Evolutionary conservation across 1,139 yeast genomes (phyloP).

Genomic region (Meyerozyma elateridarum): DNA sequence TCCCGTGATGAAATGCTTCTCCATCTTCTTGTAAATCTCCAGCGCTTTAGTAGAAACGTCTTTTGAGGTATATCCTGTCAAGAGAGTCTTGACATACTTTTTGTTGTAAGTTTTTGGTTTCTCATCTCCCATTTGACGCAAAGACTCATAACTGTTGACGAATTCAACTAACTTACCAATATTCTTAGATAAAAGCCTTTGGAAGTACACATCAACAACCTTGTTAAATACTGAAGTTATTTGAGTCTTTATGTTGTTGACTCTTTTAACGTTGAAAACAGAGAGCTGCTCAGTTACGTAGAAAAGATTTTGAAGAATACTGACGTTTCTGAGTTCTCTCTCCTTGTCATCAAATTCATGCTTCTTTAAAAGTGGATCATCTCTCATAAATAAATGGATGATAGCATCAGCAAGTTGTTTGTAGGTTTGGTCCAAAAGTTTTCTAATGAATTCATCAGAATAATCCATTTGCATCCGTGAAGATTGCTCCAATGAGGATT

Average conservation of each 20-base stretch:
- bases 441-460: slow-evolving; percentile 24
- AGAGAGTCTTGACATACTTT: slow-evolving; percentile 52
- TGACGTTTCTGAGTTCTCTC: slow-evolving; percentile 51
- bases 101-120: slow-evolving; percentile 62
- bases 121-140: slow-evolving; percentile 41
- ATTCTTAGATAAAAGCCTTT: slow-evolving; percentile 38
- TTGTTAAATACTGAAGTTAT: slow-evolving; percentile 45
- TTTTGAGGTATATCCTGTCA: slow-evolving; percentile 51
- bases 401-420: slow-evolving; percentile 30
- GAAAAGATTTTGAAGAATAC: slow-evolving; percentile 60
- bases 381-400: slow-evolving; percentile 33
- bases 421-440: slow-evolving; percentile 40
- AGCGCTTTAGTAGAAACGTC: slow-evolving; percentile 56
- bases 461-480: slow-evolving; percentile 21
- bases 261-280: slow-evolving; percentile 24
- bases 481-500: slow-evolving; percentile 23
- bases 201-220: slow-evolving; percentile 40
- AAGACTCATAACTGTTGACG: slow-evolving; percentile 58
- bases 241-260: slow-evolving; percentile 37
- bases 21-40: slow-evolving; percentile 53
- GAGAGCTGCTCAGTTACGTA: slow-evolving; percentile 50
- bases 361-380: slow-evolving; percentile 42
- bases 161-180: slow-evolving; percentile 65
- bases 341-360: slow-evolving; percentile 54
- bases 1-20: slow-evolving; percentile 50